Evolutionary conservation across 495 filamentous ascomycete genomes (phyloP), one percentile per base, ranked within the genome.

Genomic region (Neurospora sp.): DNA sequence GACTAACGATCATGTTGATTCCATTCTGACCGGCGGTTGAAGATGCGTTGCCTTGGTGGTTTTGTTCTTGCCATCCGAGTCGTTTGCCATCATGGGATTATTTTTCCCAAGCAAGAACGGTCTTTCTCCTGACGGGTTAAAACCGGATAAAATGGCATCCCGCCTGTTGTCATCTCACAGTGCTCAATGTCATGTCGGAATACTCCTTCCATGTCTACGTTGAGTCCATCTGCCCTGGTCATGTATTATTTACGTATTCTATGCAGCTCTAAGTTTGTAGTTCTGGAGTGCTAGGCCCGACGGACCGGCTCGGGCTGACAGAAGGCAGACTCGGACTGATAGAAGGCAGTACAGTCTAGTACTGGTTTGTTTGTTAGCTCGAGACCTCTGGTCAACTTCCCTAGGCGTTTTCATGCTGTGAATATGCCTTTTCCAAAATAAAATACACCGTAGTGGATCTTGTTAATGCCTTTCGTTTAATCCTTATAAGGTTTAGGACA

Each of bases 1-100:
- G 71, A 22, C 74, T 69, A 14, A 68, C 44, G 3, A 74, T 68
- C 76, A 78, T 78, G 53, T n/a, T 71, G 72, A 35, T 17, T 61
- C 2, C 53, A 35, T 17, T 35, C 53, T 35, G 6, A 35, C 53
- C 5, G 6, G 53, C 53, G 27, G 12, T 61, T 17, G 53, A 61
- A 61, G 22, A 61, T 61, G 27, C 4, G 3, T 1, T 61, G 12
- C 27, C n/a, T 22, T 12, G 0, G n/a, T 20, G n/a, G 17, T 48
- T 22, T 48, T 1, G 8, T 9, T 48, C n/a, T 48, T 48, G n/a
- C 44, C n/a, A 1, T 48, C 44, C 27, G 27, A 27, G 27, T 31
- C 27, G 0, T 31, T 53, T 27, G 45, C 20, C 1, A 53, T 27
- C 10, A 3, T 31, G 27, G 3, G 27, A 31, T 31, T 31, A 31